Conservation (phyloP, 768 basidiomycete species). For the Boletus sp. region DNA sequence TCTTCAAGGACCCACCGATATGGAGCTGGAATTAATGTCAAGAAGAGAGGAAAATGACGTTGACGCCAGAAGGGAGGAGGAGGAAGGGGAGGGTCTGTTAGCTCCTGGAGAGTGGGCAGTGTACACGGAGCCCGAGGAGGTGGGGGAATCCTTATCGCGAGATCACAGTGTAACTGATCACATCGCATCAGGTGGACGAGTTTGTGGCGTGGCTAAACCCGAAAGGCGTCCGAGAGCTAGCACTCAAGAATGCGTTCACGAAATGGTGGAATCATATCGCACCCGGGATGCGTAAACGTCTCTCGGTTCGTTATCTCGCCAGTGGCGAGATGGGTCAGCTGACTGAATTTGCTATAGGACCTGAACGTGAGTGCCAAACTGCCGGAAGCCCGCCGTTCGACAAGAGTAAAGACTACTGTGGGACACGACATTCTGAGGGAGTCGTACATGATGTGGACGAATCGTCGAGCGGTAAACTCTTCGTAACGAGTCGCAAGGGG, state of each 20-base stretch:
- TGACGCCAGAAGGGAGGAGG: constrained; percentile 59
- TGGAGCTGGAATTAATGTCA: constrained; percentile 70
- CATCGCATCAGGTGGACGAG: constrained; percentile 60
- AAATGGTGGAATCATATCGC: constrained; percentile 86
- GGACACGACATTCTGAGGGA: constrained; percentile 68
- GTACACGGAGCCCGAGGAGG: constrained; percentile 85
- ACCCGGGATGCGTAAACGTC: constrained; percentile 73
- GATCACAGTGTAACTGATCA: constrained; percentile 7
- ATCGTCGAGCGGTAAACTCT: constrained; percentile 61
- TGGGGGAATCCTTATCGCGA: constrained; percentile 28
- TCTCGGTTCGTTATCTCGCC: constrained; percentile 50
- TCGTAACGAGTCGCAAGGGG: constrained; percentile 7
- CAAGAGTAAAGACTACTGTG: constrained; percentile 57
- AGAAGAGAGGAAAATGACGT: constrained; percentile 54
- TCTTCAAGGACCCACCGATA: constrained; percentile 85
- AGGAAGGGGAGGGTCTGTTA: constrained; percentile 80
- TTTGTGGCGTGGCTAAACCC: constrained; percentile 88
- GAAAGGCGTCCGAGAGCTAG: constrained; percentile 86
- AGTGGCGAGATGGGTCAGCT: constrained; percentile 3
- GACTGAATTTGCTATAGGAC: constrained; percentile 45
- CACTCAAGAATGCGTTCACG: constrained; percentile 68
- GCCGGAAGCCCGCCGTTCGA: constrained; percentile 78
- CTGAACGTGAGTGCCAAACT: constrained; percentile 63
- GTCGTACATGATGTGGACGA: constrained; percentile 87
- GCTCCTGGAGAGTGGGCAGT: constrained; percentile 85